These are phyloP conservation scores for Mycena maculata DNA, from an alignment of 768 basidiomycete genomes.

Conservation along the genomic window DNA sequence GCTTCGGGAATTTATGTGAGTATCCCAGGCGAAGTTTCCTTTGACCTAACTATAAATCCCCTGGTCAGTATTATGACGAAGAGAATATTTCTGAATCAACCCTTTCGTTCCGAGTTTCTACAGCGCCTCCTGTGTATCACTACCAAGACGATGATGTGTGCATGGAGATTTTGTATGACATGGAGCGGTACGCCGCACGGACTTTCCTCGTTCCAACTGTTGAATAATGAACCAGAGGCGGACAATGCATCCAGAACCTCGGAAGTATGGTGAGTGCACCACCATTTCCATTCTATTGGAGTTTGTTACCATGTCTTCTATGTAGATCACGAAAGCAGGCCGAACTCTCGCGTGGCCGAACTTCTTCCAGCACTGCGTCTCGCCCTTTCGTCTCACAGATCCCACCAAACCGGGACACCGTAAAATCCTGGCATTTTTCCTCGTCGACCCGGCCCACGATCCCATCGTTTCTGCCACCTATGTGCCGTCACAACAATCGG, in stretches of 20 bases:
- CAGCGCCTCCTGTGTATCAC: conserved; percentile 23
- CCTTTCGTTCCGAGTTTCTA: conserved; percentile 46
- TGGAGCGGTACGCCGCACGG: not conserved
- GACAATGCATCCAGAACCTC: conserved; percentile 35
- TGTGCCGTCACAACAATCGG: conserved; percentile 46
- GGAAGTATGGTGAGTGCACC: conserved; percentile 37
- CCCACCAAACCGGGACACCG: conserved; percentile 48
- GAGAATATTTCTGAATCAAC: conserved; percentile 46
- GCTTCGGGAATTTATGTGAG: conserved; percentile 28
- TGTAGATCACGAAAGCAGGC: conserved; percentile 21
- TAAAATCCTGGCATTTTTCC: conserved; percentile 44
- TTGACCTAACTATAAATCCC: conserved; percentile 1
- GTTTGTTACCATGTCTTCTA: not conserved
- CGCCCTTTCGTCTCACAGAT: conserved; percentile 49
- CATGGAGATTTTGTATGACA: conserved; percentile 18
- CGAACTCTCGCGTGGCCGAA: conserved; percentile 51
- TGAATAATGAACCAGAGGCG: not conserved
- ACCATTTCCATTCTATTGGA: not conserved
- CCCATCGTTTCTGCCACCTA: conserved; percentile 43
- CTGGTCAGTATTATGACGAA: conserved; percentile 38
- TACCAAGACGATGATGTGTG: conserved; percentile 33
- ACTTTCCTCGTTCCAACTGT: not conserved
- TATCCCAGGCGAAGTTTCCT: conserved; percentile 28
- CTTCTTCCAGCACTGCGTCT: conserved; percentile 50
- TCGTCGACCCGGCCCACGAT: conserved; percentile 39